These are phyloP conservation scores for Adenanthera pavonina DNA, from an alignment of 306 rosid species.

Conservation along the genomic window DNA sequence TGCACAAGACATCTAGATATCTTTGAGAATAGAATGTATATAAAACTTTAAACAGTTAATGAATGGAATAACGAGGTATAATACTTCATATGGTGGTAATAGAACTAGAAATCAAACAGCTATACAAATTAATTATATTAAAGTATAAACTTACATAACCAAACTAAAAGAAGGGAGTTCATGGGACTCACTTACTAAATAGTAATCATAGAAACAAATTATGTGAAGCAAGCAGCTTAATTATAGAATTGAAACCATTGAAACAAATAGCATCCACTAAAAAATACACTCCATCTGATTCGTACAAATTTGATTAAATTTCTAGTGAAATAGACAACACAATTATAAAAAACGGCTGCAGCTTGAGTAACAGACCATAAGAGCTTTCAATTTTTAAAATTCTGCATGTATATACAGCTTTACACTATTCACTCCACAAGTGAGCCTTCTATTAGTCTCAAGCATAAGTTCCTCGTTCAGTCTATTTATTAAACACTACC, in stretches of 20 bases:
- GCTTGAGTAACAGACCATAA: background rate
- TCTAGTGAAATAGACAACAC: background rate
- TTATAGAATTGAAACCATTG: background rate
- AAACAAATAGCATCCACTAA: background rate
- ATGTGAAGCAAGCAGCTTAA: background rate
- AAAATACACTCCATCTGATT: background rate
- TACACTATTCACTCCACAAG: background rate
- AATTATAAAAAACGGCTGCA: background rate
- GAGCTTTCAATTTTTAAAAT: background rate
- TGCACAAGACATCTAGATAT: background rate
- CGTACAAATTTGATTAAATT: background rate
- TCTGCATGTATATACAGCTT: background rate
- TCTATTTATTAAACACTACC: background rate
- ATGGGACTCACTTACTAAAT: background rate
- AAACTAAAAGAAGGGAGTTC: background rate
- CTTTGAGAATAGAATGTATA: background rate
- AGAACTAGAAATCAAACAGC: background rate
- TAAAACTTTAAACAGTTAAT: background rate
- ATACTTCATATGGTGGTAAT: background rate
- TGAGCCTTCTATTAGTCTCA: background rate
- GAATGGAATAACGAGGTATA: background rate
- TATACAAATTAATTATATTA: background rate
- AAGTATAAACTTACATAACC: background rate
- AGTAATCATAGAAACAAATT: background rate
- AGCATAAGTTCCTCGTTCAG: background rate